Evolutionary conservation across 768 basidiomycete genomes (phyloP), one percentile per base, ranked within the genome.

Genomic region (Trichaptum fuscoviolaceum): DNA sequence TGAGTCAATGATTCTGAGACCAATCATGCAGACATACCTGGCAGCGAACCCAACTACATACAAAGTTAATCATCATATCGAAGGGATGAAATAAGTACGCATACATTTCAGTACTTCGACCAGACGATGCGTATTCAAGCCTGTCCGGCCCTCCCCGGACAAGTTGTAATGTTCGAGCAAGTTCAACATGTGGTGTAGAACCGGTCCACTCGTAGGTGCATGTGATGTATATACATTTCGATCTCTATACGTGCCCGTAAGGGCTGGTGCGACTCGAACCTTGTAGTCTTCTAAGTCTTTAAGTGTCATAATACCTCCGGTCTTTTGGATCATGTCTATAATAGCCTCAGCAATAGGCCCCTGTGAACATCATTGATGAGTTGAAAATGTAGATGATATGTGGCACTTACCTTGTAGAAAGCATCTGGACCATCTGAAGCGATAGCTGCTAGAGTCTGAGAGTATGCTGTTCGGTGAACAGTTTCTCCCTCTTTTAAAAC

Each of bases 161-260:
- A 82, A 71, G 63, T 82, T 78, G 72, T 85, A 98, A n/a, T 83
- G 81, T 73, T 97, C 95, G 60, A 96, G 78, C 23, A 95, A 75
- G 73, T 98, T 97, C n/a, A 99, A 79, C 83, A 98, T 91, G 73
- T 94, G 91, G 57, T 97, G 78, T 57, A 99, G 78, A n/a, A 92
- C 92, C 7, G 92, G 89, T 6, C 96, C 96, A 12, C 90, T 90
- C 9, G 91, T 88, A 6, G 97, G 97, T 15, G 93, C 89, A 71
- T 88, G 85, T 0, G 90, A 83, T 0, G 94, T 95, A 76, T 93
- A 97, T 52, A 99, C 81, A 68, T 85, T 93, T 70, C 86, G 85
- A 58, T 87, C 87, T 20, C 83, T 84, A 76, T 92, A 99, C 0
- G 84, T 87, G 8, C 93, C 91, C 71, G 88, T 75, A 57, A 99